phyloP scores from a whole-genome alignment of 768 basidiomycete species.

The Lactarius evosmus region DNA sequence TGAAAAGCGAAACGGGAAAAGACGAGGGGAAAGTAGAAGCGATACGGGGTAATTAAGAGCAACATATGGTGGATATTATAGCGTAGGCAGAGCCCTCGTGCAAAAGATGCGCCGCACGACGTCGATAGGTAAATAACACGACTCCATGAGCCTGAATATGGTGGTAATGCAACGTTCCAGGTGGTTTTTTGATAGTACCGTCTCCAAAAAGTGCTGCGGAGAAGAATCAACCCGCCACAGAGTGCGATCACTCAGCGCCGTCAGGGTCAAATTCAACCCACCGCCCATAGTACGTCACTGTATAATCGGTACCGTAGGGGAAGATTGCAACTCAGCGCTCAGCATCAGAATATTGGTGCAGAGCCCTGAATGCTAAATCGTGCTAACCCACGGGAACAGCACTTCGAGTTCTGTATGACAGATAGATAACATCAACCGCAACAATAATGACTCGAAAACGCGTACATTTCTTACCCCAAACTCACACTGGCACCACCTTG shows the following conservation, averaged over 20 bases:
- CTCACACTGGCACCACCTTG: no score
- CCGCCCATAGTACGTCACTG: neutral
- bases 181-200: neutral
- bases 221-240: neutral
- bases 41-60: neutral
- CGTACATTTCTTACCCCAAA: no score
- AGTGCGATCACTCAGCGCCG: neutral
- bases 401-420: no score
- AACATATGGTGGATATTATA: neutral
- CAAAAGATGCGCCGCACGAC: neutral
- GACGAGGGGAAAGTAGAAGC: neutral
- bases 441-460: no score
- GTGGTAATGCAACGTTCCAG: neutral
- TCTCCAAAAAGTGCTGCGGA: neutral
- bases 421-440: no score
- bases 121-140: neutral
- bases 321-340: neutral
- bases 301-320: neutral
- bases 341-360: no score
- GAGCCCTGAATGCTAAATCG: no score
- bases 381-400: neutral
- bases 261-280: neutral
- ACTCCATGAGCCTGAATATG: neutral
- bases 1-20: neutral
- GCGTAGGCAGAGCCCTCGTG: neutral